A percentile compares a stretch with the other conserved stretches of the same genome.
phyloP scores from a whole-genome alignment of 2,329 filamentous ascomycete species.

The Penicillium crustosum region DNA sequence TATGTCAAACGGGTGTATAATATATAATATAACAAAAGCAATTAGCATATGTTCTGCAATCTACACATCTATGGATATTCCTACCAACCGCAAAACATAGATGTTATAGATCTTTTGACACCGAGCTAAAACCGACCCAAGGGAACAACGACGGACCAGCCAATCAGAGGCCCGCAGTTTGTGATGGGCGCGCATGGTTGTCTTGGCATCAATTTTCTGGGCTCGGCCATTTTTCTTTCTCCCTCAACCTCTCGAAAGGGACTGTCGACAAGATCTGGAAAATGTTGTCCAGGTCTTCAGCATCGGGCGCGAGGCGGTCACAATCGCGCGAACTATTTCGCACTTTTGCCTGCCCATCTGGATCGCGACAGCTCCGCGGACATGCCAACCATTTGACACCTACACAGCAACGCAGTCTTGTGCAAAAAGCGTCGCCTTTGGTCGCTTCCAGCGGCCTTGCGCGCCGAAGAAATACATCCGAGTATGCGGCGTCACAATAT shows the following conservation, averaged over 20 bases:
- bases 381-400: conserved; percentile 21
- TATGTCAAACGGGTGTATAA: background rate
- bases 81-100: background rate
- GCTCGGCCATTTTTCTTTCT: conserved; percentile 19
- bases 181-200: conserved; percentile 17
- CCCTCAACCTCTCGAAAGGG: conserved; percentile 3
- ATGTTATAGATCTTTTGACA: background rate
- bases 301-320: conserved; percentile 30
- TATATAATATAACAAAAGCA: no score
- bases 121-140: background rate
- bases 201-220: conserved; percentile 34
- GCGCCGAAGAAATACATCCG: background rate
- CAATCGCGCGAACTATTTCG: conserved; percentile 31
- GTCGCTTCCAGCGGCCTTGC: background rate
- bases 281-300: conserved; percentile 39
- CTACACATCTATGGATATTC: background rate
- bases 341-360: conserved; percentile 20
- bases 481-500: conserved; percentile 6
- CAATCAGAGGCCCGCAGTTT: conserved; percentile 33
- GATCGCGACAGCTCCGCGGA: conserved; percentile 29
- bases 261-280: conserved; percentile 18
- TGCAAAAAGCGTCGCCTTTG: conserved; percentile 9
- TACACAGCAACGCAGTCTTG: conserved; percentile 17
- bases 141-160: conserved; percentile 10
- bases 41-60: background rate